Evolutionary conservation across 257 asterid genomes (phyloP), one percentile per base, ranked within the genome.

Genomic region (Scutellaria minor): DNA sequence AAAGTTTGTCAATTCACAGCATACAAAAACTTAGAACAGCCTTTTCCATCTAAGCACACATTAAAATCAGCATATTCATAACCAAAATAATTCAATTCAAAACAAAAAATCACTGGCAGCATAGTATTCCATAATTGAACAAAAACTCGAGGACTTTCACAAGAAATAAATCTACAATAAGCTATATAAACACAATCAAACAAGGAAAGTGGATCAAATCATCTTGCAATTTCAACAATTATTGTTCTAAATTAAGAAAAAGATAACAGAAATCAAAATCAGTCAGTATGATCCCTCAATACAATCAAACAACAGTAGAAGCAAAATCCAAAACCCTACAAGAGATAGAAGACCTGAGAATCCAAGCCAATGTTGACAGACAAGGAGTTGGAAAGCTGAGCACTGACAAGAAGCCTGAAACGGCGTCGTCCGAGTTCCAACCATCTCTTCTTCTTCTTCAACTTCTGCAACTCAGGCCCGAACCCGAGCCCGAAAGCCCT

Each of bases 321-420:
- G 9, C 50, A 55, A 40, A 58, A 77, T 60, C 41, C 64, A 22
- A 39, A 76, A 58, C 75, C 77, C 75, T 57, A 68, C 37, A 31
- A 31, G 52, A 69, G 75, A 12, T 45, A 18, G 54, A 61, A 13
- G 65, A 91, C 97, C 95, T 87, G 88, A 75, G 91, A 94, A 82
- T 91, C 97, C 74, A 91, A 83, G 47, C 96, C 97, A 60, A 84
- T 82, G 77, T 85, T 82, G 35, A 77, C 82, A 54, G 93, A 85
- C 79, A 88, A 81, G 6, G 92, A 84, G 80, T 80, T 77, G 71
- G 97, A 84, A 61, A 90, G 86, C 84, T 87, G 80, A 76, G 96
- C 87, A 75, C 68, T 15, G 71, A 83, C 85, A 18, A 84, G 78
- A 42, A 85, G 81, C 75, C 73, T 76, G 66, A 78, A 73, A 79